phyloP scores from a whole-genome alignment of 176 grass and related monocot species.

The Miscanthus lutarioriparius region DNA sequence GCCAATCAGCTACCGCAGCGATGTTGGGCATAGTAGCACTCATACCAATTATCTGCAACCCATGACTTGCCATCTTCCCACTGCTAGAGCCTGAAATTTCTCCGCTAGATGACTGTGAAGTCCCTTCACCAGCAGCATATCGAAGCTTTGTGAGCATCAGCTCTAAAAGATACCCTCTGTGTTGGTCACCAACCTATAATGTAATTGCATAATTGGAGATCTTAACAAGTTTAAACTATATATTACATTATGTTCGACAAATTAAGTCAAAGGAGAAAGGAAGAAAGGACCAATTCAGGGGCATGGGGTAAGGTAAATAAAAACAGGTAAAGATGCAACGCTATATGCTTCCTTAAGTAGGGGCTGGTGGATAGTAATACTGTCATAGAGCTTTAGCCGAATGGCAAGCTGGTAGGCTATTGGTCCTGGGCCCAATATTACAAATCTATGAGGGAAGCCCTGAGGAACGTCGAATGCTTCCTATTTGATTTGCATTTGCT shows the following conservation, averaged over 20 bases:
- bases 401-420: not conserved
- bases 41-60: conserved; percentile 96
- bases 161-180: conserved; percentile 93
- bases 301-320: conserved; percentile 12
- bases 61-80: conserved; percentile 60
- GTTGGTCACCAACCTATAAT: conserved; percentile 84
- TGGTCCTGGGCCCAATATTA: not conserved
- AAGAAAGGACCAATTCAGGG: conserved; percentile 1
- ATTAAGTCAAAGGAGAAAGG: conserved; percentile 23
- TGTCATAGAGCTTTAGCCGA: not conserved
- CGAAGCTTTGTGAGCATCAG: conserved; percentile 92
- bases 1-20: conserved; percentile 86
- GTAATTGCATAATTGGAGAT: conserved; percentile 34
- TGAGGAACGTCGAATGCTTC: not conserved
- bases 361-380: not conserved
- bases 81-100: conserved; percentile 74
- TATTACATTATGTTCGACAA: conserved; percentile 2
- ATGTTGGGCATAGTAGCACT: conserved; percentile 99
- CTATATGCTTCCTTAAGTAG: not conserved
- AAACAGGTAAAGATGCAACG: not conserved
- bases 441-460: not conserved
- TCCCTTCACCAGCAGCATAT: conserved; percentile 91
- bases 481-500: not conserved
- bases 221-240: conserved; percentile 8
- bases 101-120: conserved; percentile 59